Evolutionary conservation across 495 filamentous ascomycete genomes (phyloP).

Genomic region (Lasiosphaeriaceae sp.): DNA sequence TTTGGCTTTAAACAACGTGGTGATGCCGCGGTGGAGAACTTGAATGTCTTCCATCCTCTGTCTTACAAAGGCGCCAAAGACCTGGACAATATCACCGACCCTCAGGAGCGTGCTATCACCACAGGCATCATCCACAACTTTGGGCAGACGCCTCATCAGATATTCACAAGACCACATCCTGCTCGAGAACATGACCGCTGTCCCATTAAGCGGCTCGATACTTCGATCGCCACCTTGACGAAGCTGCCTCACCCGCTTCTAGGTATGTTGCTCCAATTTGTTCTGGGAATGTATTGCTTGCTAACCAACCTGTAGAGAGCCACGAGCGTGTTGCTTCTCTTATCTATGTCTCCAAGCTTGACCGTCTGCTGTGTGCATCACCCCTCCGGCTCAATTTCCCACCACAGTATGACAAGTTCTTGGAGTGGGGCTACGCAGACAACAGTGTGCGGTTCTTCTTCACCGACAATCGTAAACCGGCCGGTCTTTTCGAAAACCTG

Average conservation of each 20-base stretch:
- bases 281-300: background rate
- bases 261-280: constrained; percentile 27
- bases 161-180: constrained; percentile 79
- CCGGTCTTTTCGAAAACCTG: constrained; percentile 88
- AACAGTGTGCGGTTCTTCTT: constrained; percentile 86
- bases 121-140: constrained; percentile 98
- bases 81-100: constrained; percentile 86
- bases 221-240: constrained; percentile 69
- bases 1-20: constrained; percentile 95
- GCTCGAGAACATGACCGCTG: constrained; percentile 62
- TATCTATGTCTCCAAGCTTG: constrained; percentile 71
- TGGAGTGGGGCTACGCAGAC: constrained; percentile 97
- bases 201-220: constrained; percentile 67
- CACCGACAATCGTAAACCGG: constrained; percentile 64
- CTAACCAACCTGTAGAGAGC: constrained; percentile 50
- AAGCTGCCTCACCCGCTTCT: constrained; percentile 78
- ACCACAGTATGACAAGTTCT: constrained; percentile 79
- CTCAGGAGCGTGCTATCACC: constrained; percentile 74
- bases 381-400: constrained; percentile 82
- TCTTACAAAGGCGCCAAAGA: constrained; percentile 93
- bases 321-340: constrained; percentile 76
- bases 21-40: constrained; percentile 83
- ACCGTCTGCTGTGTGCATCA: constrained; percentile 79
- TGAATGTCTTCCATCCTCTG: constrained; percentile 93
- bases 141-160: constrained; percentile 92